These are phyloP conservation scores for Cryptosporidium sp. DNA, from an alignment of 169 alveolate species.

Conservation along the genomic window DNA sequence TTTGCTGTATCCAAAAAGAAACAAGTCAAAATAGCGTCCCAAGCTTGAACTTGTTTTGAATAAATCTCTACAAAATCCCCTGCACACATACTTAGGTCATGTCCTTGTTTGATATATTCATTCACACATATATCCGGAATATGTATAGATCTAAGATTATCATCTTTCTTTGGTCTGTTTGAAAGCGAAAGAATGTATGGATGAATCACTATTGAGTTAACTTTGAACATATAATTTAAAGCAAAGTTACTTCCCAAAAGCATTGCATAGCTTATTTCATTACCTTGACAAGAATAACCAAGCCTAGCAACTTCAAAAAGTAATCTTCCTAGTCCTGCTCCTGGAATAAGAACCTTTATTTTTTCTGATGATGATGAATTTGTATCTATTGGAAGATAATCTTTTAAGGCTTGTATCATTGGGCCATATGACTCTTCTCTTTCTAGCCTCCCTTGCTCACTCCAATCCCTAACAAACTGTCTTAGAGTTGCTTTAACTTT, in stretches of 20 bases:
- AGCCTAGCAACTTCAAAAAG: slow-evolving; percentile 94
- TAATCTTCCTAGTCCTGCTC: slow-evolving; percentile 97
- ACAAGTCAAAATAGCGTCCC: slow-evolving; percentile 96
- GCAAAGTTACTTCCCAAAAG: slow-evolving; percentile 88
- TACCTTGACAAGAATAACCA: slow-evolving; percentile 98
- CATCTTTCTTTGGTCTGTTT: slow-evolving; percentile 87
- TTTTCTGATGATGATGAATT: slow-evolving; percentile 41
- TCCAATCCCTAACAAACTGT: slow-evolving; percentile 96
- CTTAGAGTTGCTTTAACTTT: slow-evolving; percentile 92
- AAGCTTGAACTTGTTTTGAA: slow-evolving; percentile 79
- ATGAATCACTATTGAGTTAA: slow-evolving; percentile 80
- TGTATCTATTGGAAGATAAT: slow-evolving; percentile 83
- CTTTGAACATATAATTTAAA: slow-evolving; percentile 83
- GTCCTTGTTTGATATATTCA: slow-evolving; percentile 79
- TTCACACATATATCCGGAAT: slow-evolving; percentile 95
- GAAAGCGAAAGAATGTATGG: slow-evolving; percentile 87
- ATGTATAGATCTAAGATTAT: slow-evolving; percentile 86
- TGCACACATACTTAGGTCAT: slow-evolving; percentile 95
- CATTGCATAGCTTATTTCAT: slow-evolving; percentile 97
- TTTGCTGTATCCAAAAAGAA: slow-evolving; percentile 98
- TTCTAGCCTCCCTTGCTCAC: slow-evolving; percentile 93
- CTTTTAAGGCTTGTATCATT: slow-evolving; percentile 89
- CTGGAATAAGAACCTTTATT: slow-evolving; percentile 92
- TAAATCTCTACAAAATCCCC: slow-evolving; percentile 96
- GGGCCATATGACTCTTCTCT: slow-evolving; percentile 94